Conservation (phyloP, 2,329 filamentous ascomycete genomes). For the Allantophomopsis lycopodina region DNA sequence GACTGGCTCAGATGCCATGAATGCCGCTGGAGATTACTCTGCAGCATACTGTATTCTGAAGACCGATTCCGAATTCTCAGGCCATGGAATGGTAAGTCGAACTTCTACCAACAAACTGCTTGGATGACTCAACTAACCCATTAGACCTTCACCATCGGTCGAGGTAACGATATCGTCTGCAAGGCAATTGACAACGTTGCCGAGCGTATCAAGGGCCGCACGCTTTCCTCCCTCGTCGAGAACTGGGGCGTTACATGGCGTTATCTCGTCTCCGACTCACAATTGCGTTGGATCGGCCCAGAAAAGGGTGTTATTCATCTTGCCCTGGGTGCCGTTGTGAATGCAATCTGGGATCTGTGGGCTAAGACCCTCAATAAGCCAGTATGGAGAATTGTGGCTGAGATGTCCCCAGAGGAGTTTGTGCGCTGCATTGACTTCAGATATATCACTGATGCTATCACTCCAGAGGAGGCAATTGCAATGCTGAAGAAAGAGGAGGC, state of each 20-base stretch:
- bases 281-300: conserved; percentile 82
- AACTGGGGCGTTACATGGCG: conserved; percentile 83
- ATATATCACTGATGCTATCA: conserved; percentile 82
- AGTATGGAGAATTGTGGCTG: conserved; percentile 75
- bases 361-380: conserved; percentile 73
- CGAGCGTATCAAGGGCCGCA: conserved; percentile 58
- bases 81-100: conserved; percentile 60
- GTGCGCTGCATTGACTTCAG: conserved; percentile 81
- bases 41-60: conserved; percentile 86
- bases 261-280: conserved; percentile 75
- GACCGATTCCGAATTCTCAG: conserved; percentile 58
- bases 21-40: conserved; percentile 84
- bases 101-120: background rate
- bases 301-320: conserved; percentile 90
- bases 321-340: conserved; percentile 73
- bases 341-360: conserved; percentile 87
- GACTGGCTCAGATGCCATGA: conserved; percentile 96
- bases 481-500: conserved; percentile 50
- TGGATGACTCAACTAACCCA: background rate
- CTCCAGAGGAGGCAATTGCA: conserved; percentile 63
- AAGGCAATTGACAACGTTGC: conserved; percentile 65
- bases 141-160: conserved; percentile 60
- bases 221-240: conserved; percentile 58
- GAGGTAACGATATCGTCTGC: conserved; percentile 84
- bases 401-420: conserved; percentile 77